Percentiles rank a stretch among this genome's conserved stretches.
These are phyloP conservation scores for Vitis hybrid DNA, from an alignment of 177 flowering plant species.

Conservation along the genomic window DNA sequence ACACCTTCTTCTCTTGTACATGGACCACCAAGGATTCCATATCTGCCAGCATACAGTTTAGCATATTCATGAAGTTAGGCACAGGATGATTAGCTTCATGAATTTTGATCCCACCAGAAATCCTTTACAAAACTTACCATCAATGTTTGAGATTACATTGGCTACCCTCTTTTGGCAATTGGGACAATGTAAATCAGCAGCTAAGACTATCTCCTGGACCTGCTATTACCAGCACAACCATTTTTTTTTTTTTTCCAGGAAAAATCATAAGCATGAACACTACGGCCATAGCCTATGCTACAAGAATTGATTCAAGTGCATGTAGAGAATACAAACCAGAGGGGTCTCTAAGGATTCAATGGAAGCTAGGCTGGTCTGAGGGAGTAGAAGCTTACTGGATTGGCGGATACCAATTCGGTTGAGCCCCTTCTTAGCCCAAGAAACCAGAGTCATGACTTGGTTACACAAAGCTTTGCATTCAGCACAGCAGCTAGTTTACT, in stretches of 20 bases:
- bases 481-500: no score
- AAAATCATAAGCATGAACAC: no score
- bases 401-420: not conserved
- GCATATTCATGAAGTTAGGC: not conserved
- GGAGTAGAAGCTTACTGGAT: not conserved
- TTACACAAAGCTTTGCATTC: not conserved
- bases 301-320: not conserved
- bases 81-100: not conserved
- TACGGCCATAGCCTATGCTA: not conserved
- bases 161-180: constrained; percentile 10
- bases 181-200: constrained; percentile 13
- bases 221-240: not conserved
- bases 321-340: constrained; percentile 1
- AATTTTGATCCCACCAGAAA: no score
- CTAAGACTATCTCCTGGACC: constrained; percentile 14
- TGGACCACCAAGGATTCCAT: constrained; percentile 14
- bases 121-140: constrained; percentile 4
- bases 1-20: constrained; percentile 17
- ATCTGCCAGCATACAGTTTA: constrained; percentile 3
- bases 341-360: not conserved
- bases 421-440: constrained; percentile 22
- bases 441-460: constrained; percentile 12
- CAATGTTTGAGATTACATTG: constrained; percentile 9
- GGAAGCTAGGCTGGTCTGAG: not conserved
- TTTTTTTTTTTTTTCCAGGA: no score